These are phyloP conservation scores for Pleurotus pulmonarius DNA, from an alignment of 768 basidiomycete species.

Conservation along the genomic window DNA sequence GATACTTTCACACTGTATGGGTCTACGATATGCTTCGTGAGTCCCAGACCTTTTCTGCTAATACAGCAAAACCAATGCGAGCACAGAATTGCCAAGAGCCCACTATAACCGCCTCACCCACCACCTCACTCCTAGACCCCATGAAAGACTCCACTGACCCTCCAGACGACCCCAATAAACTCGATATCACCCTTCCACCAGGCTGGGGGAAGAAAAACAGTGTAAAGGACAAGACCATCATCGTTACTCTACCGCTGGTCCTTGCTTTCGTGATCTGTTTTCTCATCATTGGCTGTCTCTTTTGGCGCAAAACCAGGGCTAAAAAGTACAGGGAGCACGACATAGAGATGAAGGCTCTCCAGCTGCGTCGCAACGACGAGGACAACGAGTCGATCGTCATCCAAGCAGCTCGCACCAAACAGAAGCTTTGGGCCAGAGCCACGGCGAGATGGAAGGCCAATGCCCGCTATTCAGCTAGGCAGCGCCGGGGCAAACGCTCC, in stretches of 20 bases:
- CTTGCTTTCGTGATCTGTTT: constrained; percentile 59
- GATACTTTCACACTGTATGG: constrained; percentile 62
- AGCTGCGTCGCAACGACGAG: constrained; percentile 21
- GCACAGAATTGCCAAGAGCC: constrained; percentile 22
- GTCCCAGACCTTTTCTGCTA: constrained; percentile 17
- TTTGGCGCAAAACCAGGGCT: constrained; percentile 49
- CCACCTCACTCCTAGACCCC: constrained; percentile 15
- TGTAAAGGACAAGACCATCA: constrained; percentile 29
- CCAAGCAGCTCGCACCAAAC: constrained; percentile 44
- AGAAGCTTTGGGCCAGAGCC: constrained; percentile 62
- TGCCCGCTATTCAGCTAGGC: constrained; percentile 55
- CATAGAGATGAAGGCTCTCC: constrained; percentile 44
- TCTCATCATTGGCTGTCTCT: constrained; percentile 58
- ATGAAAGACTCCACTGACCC: constrained; percentile 15
- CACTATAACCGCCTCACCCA: constrained; percentile 24
- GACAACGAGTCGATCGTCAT: constrained; percentile 31
- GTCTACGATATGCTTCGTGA: constrained; percentile 59
- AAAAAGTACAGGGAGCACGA: constrained; percentile 35
- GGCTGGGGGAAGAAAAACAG: constrained; percentile 40
- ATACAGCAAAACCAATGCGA: not conserved
- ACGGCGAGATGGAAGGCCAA: constrained; percentile 69
- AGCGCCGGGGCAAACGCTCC: constrained; percentile 46
- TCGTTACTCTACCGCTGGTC: constrained; percentile 56
- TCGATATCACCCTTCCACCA: constrained; percentile 40
- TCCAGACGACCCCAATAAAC: constrained; percentile 19